Base-by-base conservation (phyloP, 2,329 filamentous ascomycete species). In the Calycina marina region DNA sequence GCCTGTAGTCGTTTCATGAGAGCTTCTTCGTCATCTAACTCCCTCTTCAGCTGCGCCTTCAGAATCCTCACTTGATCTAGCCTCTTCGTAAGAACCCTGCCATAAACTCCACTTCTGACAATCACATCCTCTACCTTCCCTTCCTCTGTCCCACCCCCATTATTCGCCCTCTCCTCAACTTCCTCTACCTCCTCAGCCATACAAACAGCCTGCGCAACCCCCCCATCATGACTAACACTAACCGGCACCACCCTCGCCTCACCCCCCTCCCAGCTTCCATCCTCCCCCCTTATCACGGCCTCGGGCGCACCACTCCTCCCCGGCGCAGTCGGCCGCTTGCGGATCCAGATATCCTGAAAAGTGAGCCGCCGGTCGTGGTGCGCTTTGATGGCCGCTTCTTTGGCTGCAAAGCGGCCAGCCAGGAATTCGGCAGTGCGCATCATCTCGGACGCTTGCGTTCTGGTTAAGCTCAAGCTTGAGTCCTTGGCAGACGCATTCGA, bases 151-250 rank as follows among this genome's bases (percentile, higher is more conserved):
- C n/a, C n/a, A n/a, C n/a, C n/a, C n/a, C n/a, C n/a, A n/a, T n/a
- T n/a, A n/a, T n/a, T n/a, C n/a, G n/a, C n/a, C n/a, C n/a, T n/a
- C n/a, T n/a, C n/a, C n/a, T n/a, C n/a, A n/a, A n/a, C n/a, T n/a
- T n/a, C n/a, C n/a, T n/a, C n/a, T n/a, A n/a, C 6, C 5, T 36
- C 32, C 17, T 12, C 45, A n/a, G 67, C 72, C 18, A 83, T 41
- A 41, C 76, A 80, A 1, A 77, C 63, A 5, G 78, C 79, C 13
- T 68, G 75, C 6, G 84, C 84, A 56, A 85, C 93, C 5, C 83
- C 77, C 2, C 71, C 76, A 54, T 94, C 86, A 52, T 94, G 86
- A 47, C 79, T 90, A 45, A 94, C 92, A 38, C 78, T 88, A 27
- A 93, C 52, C 47, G 70, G 63, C 10, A 75, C 83, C 30, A 72